These are phyloP conservation scores for Fomitiporia mediterranea DNA, from an alignment of 1,284 basidiomycete genomes.

Conservation along the genomic window DNA sequence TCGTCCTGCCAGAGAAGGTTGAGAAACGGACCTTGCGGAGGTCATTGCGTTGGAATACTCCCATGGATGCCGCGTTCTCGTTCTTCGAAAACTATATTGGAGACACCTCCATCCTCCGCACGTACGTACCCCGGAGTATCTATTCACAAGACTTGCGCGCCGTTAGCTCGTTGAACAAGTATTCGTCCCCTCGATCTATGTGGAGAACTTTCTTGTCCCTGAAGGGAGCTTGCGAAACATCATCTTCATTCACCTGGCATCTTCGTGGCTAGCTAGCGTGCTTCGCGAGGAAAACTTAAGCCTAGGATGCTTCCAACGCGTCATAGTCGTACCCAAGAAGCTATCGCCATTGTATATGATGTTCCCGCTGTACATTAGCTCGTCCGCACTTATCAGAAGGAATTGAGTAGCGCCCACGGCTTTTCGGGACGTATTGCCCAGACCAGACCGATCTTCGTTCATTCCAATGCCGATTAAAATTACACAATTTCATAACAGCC, in stretches of 20 bases:
- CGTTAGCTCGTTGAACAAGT: not conserved
- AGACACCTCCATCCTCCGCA: not conserved
- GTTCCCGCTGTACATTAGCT: not conserved
- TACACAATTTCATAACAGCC: not conserved
- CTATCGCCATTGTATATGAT: not conserved
- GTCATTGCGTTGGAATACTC: not conserved
- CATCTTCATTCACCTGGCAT: not conserved
- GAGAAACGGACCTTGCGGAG: constrained; percentile 1
- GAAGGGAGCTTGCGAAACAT: not conserved
- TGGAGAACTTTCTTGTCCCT: not conserved
- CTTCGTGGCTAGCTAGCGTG: not conserved
- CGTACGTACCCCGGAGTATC: not conserved
- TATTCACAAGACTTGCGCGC: not conserved
- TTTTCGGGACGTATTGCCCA: not conserved
- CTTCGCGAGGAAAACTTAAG: not conserved
- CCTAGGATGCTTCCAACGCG: not conserved
- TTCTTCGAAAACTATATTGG: not conserved
- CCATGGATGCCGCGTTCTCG: not conserved
- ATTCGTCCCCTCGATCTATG: not conserved
- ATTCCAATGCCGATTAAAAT: not conserved
- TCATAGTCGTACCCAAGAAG: not conserved
- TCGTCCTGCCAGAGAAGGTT: not conserved
- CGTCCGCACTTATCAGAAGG: not conserved
- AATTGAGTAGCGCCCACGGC: not conserved
- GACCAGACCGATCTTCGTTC: not conserved